phyloP scores from a whole-genome alignment of 2,329 filamentous ascomycete species.

The Colletotrichum tofieldiae region DNA sequence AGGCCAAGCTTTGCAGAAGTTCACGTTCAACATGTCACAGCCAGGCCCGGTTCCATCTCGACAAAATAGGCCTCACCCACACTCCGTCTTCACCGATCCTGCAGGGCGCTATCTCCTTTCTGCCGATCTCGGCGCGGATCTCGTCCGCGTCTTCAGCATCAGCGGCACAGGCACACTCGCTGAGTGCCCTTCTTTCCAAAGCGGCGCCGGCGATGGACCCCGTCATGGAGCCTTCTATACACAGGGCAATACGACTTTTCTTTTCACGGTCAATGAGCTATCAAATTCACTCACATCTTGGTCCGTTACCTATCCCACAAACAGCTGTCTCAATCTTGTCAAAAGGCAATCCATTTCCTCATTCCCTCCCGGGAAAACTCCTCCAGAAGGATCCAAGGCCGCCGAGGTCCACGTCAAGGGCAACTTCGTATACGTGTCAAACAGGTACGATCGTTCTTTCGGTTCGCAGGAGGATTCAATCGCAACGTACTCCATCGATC shows the following conservation, averaged over 20 bases:
- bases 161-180: slow-evolving; percentile 62
- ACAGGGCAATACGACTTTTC: slow-evolving; percentile 47
- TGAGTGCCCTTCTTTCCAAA: slow-evolving; percentile 59
- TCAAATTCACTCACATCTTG: slow-evolving; percentile 67
- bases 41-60: slow-evolving; percentile 62
- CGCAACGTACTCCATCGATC: slow-evolving; percentile 65
- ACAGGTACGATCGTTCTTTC: slow-evolving; percentile 74
- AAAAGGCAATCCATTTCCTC: slow-evolving; percentile 64
- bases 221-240: slow-evolving; percentile 68
- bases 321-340: slow-evolving; percentile 62
- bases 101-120: slow-evolving; percentile 65
- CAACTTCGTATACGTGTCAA: slow-evolving; percentile 72
- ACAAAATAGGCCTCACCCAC: slow-evolving; percentile 71
- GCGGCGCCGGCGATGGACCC: slow-evolving; percentile 65
- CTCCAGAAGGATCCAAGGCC: slow-evolving; percentile 64
- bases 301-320: slow-evolving; percentile 61
- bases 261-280: slow-evolving; percentile 65
- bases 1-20: slow-evolving; percentile 53
- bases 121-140: slow-evolving; percentile 69
- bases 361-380: slow-evolving; percentile 58
- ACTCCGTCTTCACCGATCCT: slow-evolving; percentile 65
- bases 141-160: slow-evolving; percentile 69
- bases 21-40: slow-evolving; percentile 58
- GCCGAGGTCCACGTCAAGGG: slow-evolving; percentile 69
- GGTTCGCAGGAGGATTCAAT: slow-evolving; percentile 69